Percentiles rank a stretch among this genome's conserved stretches.
Conservation (phyloP, 306 rosid species). For the Cajanus cajan region DNA sequence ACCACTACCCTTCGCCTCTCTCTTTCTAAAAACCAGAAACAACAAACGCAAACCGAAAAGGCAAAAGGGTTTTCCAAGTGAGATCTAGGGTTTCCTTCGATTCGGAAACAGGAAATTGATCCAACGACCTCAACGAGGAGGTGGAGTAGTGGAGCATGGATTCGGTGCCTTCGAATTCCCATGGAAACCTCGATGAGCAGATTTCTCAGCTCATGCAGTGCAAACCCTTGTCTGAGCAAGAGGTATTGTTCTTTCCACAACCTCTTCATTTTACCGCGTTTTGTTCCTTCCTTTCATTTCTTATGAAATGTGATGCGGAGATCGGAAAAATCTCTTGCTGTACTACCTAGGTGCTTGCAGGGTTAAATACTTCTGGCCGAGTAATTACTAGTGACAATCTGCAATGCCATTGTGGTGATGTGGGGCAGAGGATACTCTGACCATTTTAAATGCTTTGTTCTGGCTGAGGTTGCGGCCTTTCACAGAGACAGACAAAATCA, state of each 20-base stretch:
- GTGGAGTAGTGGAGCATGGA: constrained; percentile 50
- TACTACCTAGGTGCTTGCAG: background rate
- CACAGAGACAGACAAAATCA: background rate
- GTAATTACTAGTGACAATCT: background rate
- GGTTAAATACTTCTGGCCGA: background rate
- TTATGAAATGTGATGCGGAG: constrained; percentile 26
- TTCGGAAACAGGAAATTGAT: constrained; percentile 41
- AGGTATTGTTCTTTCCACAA: too few species aligned
- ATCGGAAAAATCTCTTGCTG: constrained; percentile 41
- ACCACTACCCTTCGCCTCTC: constrained; percentile 22
- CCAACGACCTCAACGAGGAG: constrained; percentile 15
- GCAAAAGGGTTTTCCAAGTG: constrained; percentile 40
- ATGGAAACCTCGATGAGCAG: constrained; percentile 87
- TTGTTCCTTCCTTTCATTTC: constrained; percentile 8
- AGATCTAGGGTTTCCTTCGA: constrained; percentile 55
- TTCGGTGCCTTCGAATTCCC: constrained; percentile 79
- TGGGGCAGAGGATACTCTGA: background rate
- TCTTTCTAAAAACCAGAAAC: constrained; percentile 23
- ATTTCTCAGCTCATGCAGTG: constrained; percentile 99
- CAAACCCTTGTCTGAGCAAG: constrained; percentile 96
- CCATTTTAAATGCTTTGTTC: background rate
- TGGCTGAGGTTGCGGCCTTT: background rate
- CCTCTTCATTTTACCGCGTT: background rate
- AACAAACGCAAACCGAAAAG: constrained; percentile 23
- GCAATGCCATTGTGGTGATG: background rate